phyloP scores from a whole-genome alignment of 1,284 basidiomycete species.

The Microbotryum silenes-acaulis region DNA sequence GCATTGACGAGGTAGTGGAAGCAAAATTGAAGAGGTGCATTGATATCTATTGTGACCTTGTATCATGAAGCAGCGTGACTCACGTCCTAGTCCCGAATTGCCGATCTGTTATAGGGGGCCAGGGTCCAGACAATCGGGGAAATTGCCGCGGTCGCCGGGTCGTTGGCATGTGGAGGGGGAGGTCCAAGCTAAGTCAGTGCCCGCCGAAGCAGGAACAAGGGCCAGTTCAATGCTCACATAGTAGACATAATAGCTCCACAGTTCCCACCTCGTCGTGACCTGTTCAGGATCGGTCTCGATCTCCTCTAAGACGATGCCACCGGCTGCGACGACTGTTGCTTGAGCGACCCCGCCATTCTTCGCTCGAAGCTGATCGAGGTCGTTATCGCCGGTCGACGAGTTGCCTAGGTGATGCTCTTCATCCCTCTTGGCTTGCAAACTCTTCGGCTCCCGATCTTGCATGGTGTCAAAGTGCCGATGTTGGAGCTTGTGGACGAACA shows the following conservation, averaged over 20 bases:
- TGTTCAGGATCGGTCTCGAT: background rate
- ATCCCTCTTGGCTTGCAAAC: no score
- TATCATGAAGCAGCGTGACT: background rate
- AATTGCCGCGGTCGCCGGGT: no score
- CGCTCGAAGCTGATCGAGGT: no score
- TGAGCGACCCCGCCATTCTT: background rate
- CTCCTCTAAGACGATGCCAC: background rate
- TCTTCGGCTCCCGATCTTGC: no score
- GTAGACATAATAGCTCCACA: conserved; percentile 37
- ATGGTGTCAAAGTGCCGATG: no score
- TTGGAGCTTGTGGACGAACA: no score
- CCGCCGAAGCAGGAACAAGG: background rate
- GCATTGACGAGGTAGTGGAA: conserved; percentile 27
- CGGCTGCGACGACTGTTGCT: background rate
- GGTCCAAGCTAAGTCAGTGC: no score
- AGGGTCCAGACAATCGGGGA: background rate
- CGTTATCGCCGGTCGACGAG: no score
- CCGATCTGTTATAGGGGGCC: background rate
- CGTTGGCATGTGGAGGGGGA: no score
- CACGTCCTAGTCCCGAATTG: background rate
- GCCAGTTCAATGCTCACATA: conserved; percentile 13
- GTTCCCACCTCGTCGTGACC: conserved; percentile 10
- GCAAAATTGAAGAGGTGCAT: background rate
- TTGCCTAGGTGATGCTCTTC: no score
- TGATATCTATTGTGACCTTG: background rate